Percentiles rank a stretch among this genome's conserved stretches.
phyloP scores from a whole-genome alignment of 176 grass and related monocot genomes.

The Oryza rufipogon region DNA sequence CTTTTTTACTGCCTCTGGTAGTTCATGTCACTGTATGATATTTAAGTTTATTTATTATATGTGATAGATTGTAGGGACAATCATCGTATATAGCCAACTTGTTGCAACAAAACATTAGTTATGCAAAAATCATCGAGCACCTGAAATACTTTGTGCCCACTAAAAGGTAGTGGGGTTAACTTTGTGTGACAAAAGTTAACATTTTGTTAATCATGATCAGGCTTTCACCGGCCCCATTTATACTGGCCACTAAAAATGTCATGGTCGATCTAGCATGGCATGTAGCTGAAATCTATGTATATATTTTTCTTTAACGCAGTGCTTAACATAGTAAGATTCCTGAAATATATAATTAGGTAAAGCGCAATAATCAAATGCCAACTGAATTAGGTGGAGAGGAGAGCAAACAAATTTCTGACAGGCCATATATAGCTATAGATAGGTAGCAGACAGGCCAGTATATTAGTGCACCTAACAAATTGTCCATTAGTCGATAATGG shows the following conservation, averaged over 20 bases:
- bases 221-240: background rate
- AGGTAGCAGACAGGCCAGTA: background rate
- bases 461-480: background rate
- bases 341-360: background rate
- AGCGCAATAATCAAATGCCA: no score
- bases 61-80: background rate
- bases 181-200: background rate
- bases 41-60: no score
- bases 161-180: conserved; percentile 23
- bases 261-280: background rate
- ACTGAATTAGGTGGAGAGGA: background rate
- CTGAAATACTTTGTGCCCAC: conserved; percentile 34
- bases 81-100: background rate
- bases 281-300: background rate
- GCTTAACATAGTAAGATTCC: background rate
- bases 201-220: background rate
- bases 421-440: background rate
- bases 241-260: background rate
- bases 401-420: background rate
- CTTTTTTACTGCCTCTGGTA: no score
- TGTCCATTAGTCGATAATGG: background rate
- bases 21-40: no score
- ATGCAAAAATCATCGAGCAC: conserved; percentile 8
- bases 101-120: background rate
- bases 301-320: background rate